Percentiles rank a stretch among this genome's conserved stretches.
These are phyloP conservation scores for Talaromyces wortmannii DNA, from an alignment of 495 filamentous ascomycete genomes.

Conservation along the genomic window DNA sequence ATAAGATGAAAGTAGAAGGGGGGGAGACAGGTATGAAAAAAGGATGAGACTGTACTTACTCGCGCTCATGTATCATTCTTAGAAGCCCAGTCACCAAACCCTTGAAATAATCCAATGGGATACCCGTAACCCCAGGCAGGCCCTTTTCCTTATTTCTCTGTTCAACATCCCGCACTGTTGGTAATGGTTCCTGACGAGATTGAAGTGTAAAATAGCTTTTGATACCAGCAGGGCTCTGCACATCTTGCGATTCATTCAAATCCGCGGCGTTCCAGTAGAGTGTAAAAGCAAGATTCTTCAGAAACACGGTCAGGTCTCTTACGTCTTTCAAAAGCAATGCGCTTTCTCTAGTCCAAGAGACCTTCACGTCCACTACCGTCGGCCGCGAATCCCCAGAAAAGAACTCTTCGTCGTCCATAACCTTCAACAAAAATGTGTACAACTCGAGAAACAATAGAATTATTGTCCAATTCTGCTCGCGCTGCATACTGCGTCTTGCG, in stretches of 20 bases:
- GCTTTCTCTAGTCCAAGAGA: slow-evolving; percentile 55
- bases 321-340: slow-evolving; percentile 65
- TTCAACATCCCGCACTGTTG: slow-evolving; percentile 26
- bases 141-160: slow-evolving; percentile 29
- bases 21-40: not conserved
- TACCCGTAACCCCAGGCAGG: slow-evolving; percentile 56
- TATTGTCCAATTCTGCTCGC: slow-evolving; percentile 77
- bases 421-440: slow-evolving; percentile 82
- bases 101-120: slow-evolving; percentile 73
- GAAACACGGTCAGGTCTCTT: slow-evolving; percentile 68
- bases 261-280: slow-evolving; percentile 79
- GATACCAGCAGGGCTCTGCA: slow-evolving; percentile 40
- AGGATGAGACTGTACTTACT: slow-evolving; percentile 37
- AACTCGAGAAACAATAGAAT: slow-evolving; percentile 89
- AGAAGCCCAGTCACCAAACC: slow-evolving; percentile 76
- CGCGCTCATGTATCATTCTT: slow-evolving; percentile 86
- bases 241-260: slow-evolving; percentile 46
- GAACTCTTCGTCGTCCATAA: slow-evolving; percentile 81
- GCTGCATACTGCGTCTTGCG: slow-evolving; percentile 11
- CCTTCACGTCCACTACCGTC: slow-evolving; percentile 22
- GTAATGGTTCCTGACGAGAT: slow-evolving; percentile 10
- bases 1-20: not conserved
- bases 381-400: slow-evolving; percentile 35
- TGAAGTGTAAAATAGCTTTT: slow-evolving; percentile 47
- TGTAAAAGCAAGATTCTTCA: slow-evolving; percentile 89